A percentile compares a stretch with the other conserved stretches of the same genome.
phyloP scores from a whole-genome alignment of 73 alveolate species.

The Paramecium octaurelia region DNA sequence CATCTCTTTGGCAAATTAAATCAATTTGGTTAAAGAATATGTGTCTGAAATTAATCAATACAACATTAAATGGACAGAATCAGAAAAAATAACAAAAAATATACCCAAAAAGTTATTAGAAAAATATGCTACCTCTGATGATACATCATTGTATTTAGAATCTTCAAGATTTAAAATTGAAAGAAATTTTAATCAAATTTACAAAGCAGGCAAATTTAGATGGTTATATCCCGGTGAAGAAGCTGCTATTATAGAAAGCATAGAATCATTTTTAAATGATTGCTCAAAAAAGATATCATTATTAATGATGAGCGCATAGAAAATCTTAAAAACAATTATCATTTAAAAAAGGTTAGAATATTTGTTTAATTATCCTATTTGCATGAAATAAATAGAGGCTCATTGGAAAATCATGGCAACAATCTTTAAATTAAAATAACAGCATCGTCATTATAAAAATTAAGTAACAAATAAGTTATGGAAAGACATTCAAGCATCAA shows the following conservation, averaged over 20 bases:
- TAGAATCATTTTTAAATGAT: neutral
- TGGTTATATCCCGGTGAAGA: slow-evolving; percentile 38
- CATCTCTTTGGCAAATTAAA: neutral
- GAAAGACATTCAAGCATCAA: neutral
- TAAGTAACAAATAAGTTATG: neutral
- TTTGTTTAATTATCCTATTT: neutral
- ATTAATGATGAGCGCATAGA: neutral
- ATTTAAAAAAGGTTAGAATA: neutral
- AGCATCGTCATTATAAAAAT: neutral
- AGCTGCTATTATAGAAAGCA: neutral
- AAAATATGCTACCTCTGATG: neutral
- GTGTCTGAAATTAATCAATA: slow-evolving; percentile 1
- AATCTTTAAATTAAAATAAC: neutral
- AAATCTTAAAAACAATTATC: neutral
- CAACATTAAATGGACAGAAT: neutral
- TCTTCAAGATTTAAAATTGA: slow-evolving; percentile 11
- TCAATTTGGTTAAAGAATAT: neutral
- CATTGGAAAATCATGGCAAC: slow-evolving; percentile 50
- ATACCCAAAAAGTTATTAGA: neutral
- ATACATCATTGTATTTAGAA: neutral
- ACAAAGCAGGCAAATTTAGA: neutral
- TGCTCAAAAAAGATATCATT: neutral
- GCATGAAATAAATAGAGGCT: neutral
- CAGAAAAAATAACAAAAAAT: neutral
- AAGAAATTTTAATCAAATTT: neutral